phyloP scores from a whole-genome alignment of 2,329 filamentous ascomycete genomes.

The Colletotrichum sansevieriae region DNA sequence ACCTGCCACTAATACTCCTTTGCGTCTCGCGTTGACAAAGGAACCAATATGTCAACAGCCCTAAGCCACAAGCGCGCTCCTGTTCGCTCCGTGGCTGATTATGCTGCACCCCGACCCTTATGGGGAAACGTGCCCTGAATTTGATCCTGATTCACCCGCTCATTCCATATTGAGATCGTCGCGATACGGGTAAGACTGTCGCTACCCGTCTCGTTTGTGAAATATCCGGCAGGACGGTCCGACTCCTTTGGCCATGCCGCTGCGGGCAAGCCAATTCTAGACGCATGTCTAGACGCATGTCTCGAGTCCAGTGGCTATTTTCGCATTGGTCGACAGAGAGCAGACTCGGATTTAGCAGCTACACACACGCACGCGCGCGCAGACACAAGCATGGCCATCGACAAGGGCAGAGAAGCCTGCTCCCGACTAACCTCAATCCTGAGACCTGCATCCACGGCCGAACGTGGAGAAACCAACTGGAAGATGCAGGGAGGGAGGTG shows the following conservation, averaged over 20 bases:
- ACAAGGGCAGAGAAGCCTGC: constrained; percentile 1
- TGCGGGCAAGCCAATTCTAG: not conserved
- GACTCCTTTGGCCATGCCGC: not conserved
- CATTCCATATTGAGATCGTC: constrained; percentile 30
- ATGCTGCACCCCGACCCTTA: constrained; percentile 7
- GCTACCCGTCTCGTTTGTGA: not conserved
- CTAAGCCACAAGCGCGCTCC: constrained; percentile 4
- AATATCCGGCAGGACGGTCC: constrained; percentile 28
- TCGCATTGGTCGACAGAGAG: constrained; percentile 26
- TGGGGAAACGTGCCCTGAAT: constrained; percentile 13
- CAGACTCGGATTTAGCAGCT: constrained; percentile 16
- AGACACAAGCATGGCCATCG: constrained; percentile 8
- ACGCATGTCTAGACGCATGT: not conserved
- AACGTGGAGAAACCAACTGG: constrained; percentile 34
- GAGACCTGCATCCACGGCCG: constrained; percentile 36
- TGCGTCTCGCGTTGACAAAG: not conserved
- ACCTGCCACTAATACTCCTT: not conserved
- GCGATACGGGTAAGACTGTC: not conserved
- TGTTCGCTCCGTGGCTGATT: constrained; percentile 19
- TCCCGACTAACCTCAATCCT: constrained; percentile 20
- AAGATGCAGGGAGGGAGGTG: constrained; percentile 34
- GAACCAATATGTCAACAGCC: constrained; percentile 6
- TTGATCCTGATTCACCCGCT: constrained; percentile 1
- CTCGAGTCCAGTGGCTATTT: constrained; percentile 14
- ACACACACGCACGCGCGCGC: not conserved